Evolutionary conservation across 73 alveolate genomes (phyloP).

Genomic region (Paramecium sexaurelia): DNA sequence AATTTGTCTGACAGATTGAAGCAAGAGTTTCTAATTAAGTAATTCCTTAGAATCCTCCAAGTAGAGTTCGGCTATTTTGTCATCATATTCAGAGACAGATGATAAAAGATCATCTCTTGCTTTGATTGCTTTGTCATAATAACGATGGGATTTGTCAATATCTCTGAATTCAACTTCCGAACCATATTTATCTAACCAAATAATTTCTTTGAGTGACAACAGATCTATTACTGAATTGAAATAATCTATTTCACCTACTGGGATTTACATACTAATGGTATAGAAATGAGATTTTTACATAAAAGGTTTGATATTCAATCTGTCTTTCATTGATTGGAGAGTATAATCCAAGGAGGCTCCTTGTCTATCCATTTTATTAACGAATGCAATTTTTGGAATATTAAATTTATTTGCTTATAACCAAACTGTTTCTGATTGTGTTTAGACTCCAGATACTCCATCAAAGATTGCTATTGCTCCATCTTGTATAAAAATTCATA

Average conservation of each 20-base stretch:
- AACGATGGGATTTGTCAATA: slow-evolving; percentile 31
- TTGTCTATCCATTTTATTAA: slow-evolving; percentile 88
- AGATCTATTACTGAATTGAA: slow-evolving; percentile 62
- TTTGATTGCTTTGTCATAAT: slow-evolving; percentile 8
- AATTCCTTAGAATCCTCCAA: slow-evolving; percentile 52
- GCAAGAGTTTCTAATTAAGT: slow-evolving; percentile 46
- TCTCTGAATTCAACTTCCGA: background rate
- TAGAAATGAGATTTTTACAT: slow-evolving; percentile 66
- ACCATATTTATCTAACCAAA: slow-evolving; percentile 60
- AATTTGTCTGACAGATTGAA: slow-evolving; percentile 70
- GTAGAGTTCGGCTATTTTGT: slow-evolving; percentile 53
- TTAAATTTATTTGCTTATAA: slow-evolving; percentile 86
- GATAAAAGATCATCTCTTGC: slow-evolving; percentile 37
- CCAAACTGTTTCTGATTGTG: slow-evolving; percentile 89
- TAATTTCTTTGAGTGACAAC: background rate
- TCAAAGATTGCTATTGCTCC: slow-evolving; percentile 90
- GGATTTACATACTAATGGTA: slow-evolving; percentile 56
- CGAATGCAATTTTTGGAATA: slow-evolving; percentile 90
- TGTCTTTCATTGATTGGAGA: slow-evolving; percentile 69
- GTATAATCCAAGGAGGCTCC: slow-evolving; percentile 83
- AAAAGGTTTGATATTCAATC: slow-evolving; percentile 78
- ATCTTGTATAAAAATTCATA: slow-evolving; percentile 53
- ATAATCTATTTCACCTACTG: slow-evolving; percentile 71
- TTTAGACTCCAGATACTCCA: slow-evolving; percentile 86
- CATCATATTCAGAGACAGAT: slow-evolving; percentile 8